Base-by-base conservation (phyloP, 768 basidiomycete species). In the Lentinula edodes region DNA sequence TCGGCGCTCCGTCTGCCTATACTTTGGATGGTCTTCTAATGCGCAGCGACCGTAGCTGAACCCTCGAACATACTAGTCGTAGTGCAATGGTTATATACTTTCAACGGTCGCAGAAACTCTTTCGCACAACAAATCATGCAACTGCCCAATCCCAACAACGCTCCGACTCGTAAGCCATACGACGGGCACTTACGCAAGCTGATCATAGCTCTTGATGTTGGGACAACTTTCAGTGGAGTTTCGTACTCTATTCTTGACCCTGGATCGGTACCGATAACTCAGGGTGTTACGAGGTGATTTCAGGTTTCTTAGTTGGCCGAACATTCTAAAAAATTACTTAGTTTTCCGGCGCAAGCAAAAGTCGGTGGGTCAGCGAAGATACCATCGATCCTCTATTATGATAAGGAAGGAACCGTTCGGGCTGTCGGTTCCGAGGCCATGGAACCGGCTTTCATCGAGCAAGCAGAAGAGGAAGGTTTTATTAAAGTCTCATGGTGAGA, bases 361-460 rank as follows among this genome's bases (percentile, higher is more conserved):
- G 69, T 74, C 2, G 78, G 77, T 3, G 76, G 79, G 4, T 77
- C 81, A 58, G 76, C 73, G 28, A 83, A 82, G 62, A 79, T 83
- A 46, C 82, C 80, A 0, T 78, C 80, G 0, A 69, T 81, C 39
- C 60, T 83, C 13, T 79, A 78, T 61, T 83, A 83, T 62, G 80
- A 81, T 59, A 57, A 64, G 10, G 62, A 71, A 18, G 81, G 79
- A 1, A 42, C 38, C 0, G 69, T 76, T 3, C 72, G 66, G 39
- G 82, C 81, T 0, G 69, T 76, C 5, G 82, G 82, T 0, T 80
- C 79, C 0, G 80, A 81, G 62, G 78, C 82, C 0, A 45, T 70
- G 5, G 48, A 28, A 42, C 78, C 78, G 46, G 71, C 70, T 36
- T 68, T 74, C 6, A 66, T 76, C 7, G 78, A 77, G 50, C 66